Evolutionary conservation across 2,329 filamentous ascomycete species (phyloP), one percentile per base, ranked within the genome.

Genomic region (Ascochyta pisi): DNA sequence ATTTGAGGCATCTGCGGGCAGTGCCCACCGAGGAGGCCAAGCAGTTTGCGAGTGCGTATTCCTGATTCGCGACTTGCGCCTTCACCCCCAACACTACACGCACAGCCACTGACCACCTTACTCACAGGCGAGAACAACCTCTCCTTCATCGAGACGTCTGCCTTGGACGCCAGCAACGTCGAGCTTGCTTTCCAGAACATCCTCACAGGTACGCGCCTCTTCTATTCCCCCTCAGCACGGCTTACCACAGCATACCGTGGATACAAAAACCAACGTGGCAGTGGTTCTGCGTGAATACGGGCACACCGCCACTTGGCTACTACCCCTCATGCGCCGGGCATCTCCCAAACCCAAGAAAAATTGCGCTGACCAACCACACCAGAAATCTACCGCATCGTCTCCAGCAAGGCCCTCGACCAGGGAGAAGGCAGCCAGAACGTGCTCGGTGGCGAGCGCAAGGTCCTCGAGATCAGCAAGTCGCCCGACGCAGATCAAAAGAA

Each of bases 351-450:
- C 19, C 19, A 15, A n/a, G 34, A 31, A 34, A 19, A 19, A 41
- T 13, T 35, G 22, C 29, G 34, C 60, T 63, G 42, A 58, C 65
- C 39, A 16, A 1, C 3, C 4, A 4, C 55, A 44, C 76, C 76
- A 96, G 95, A 99, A 84, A 99, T 99, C 82, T 99, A 98, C 85
- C 91, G 93, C 74, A 99, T 99, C 71, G 95, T 99, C 64, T 98
- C 94, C 54, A 95, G 90, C 86, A 98, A 98, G 85, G 92, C 92
- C 38, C 87, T 98, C 71, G 94, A 97, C 76, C 91, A 90, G 73
- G 92, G 91, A 73, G 93, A 96, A 69, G 86, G 87, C 60, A 84
- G 89, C 63, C 89, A 91, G 76, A 89, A 90, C 73, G 89, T 90
- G 65, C 89, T 95, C 71, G 88, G 87, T 66, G 86, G 71, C 61